Base-by-base conservation (phyloP, 1,139 yeast species). In the Yamadazyma trypodendri region DNA sequence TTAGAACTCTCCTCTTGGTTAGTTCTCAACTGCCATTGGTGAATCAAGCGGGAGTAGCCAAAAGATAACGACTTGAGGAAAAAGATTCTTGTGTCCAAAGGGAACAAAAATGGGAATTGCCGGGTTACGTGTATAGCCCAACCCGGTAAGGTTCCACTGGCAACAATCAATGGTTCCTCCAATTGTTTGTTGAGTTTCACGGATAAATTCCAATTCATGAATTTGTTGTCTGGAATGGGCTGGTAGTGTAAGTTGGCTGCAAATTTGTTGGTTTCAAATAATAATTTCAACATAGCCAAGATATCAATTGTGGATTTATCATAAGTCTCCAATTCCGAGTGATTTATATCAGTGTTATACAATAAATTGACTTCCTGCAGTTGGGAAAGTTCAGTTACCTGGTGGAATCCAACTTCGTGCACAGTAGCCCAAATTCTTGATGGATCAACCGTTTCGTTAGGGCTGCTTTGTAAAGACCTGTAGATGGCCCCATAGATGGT, bases 61-160 rank as follows among this genome's bases (percentile, higher is more conserved):
- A 87, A 90, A 0, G 97, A 89, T 0, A 96, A 87, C 4, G 92
- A 82, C 50, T 86, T 94, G 41, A 92, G 62, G 53, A 87, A 89
- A 47, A 80, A 77, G 32, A 85, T 70, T 43, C 97, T 72, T 0
- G 94, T 79, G 42, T 84, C 95, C 39, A 90, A 66, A 0, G 97
- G 97, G 55, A 87, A 88, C 36, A 92, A 59, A 51, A 90, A 92
- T 9, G 96, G 88, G 52, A 75, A 89, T 18, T 78, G 72, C 38
- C 83, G 72, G 0, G 95, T 82, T 11, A 88, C 64, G 44, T 78
- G 76, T 25, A 85, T 75, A 24, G 85, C 75, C 98, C 98, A 92
- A 7, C 77, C 77, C 0, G 98, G 98, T 35, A 92, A 59, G 2
- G 87, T 77, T 0, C 94, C 95, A 58, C 95, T 83, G 0, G 95